Evolutionary conservation across 345 rosid genomes (phyloP).

Genomic region (Sapria himalayana): DNA sequence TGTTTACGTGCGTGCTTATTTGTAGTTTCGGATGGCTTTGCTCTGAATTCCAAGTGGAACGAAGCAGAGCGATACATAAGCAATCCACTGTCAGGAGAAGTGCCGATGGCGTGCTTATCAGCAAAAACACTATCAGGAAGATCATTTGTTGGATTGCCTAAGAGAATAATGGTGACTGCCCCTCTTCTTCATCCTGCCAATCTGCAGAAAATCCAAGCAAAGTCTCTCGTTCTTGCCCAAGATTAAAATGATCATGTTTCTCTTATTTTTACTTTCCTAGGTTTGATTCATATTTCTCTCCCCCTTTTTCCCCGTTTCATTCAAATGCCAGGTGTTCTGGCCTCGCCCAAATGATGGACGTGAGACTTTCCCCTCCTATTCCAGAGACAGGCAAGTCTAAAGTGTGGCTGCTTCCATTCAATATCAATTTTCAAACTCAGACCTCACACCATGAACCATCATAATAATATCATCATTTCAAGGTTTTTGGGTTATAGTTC

Average conservation of each 20-base stretch:
- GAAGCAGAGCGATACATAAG: conserved; percentile 94
- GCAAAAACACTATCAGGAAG: conserved; percentile 58
- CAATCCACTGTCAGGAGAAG: conserved; percentile 93
- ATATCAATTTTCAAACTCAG: too few species aligned
- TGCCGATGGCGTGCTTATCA: conserved; percentile 93
- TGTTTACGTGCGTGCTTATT: conserved; percentile 55
- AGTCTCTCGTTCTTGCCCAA: conserved; percentile 12
- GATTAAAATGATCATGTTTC: too few species aligned
- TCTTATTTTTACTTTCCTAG: conserved; percentile 20
- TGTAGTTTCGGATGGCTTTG: conserved; percentile 69
- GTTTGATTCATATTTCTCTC: background rate
- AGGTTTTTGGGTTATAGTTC: too few species aligned
- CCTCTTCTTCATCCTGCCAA: conserved; percentile 43
- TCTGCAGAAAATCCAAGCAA: conserved; percentile 15
- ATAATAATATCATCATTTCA: too few species aligned
- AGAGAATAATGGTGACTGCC: conserved; percentile 46
- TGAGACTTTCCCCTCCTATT: too few species aligned
- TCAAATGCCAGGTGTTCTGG: too few species aligned
- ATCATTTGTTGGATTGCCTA: conserved; percentile 34
- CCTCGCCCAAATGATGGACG: too few species aligned
- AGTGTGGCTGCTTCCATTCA: too few species aligned
- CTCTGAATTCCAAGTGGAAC: conserved; percentile 79
- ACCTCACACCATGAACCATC: too few species aligned
- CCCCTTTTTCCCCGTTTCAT: background rate
- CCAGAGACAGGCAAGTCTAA: too few species aligned